phyloP scores from a whole-genome alignment of 768 basidiomycete species.

The Kwoniella botswanensis region DNA sequence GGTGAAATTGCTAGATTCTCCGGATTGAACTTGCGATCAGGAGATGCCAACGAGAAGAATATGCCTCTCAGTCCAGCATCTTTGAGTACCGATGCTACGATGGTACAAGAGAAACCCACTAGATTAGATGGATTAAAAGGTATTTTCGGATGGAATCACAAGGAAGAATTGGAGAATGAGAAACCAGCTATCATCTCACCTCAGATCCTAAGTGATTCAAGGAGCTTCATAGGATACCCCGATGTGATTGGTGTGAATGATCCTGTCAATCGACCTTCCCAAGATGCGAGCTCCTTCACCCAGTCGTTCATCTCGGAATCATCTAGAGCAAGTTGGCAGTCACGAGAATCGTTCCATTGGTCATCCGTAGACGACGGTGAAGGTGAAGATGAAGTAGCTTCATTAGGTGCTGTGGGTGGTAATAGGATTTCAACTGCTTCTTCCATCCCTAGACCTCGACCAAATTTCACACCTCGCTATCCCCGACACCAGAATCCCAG shows the following conservation, averaged over 20 bases:
- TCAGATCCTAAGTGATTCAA: constrained; percentile 21
- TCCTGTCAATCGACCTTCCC: constrained; percentile 39
- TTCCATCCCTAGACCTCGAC: constrained; percentile 52
- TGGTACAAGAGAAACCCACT: constrained; percentile 39
- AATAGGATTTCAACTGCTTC: constrained; percentile 47
- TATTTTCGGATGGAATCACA: constrained; percentile 48
- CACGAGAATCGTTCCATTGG: constrained; percentile 54
- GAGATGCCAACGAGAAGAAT: constrained; percentile 14
- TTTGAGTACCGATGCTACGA: constrained; percentile 30
- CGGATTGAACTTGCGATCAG: constrained; percentile 33
- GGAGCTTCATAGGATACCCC: constrained; percentile 44
- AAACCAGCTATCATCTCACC: constrained; percentile 30
- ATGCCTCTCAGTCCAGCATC: constrained; percentile 25
- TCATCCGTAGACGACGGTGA: constrained; percentile 43
- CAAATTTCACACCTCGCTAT: constrained; percentile 57
- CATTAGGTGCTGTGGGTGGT: constrained; percentile 23
- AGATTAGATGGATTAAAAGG: constrained; percentile 53
- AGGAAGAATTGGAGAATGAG: constrained; percentile 27
- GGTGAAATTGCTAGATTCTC: constrained; percentile 51
- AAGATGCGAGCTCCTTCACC: constrained; percentile 53
- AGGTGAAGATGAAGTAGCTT: constrained; percentile 26
- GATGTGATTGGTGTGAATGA: constrained; percentile 55
- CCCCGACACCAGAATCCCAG: constrained; percentile 53
- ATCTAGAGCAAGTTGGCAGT: constrained; percentile 56
- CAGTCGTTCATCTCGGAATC: constrained; percentile 46